These are phyloP conservation scores for Blepharisma stoltei DNA, from an alignment of 73 alveolate species.

Conservation along the genomic window DNA sequence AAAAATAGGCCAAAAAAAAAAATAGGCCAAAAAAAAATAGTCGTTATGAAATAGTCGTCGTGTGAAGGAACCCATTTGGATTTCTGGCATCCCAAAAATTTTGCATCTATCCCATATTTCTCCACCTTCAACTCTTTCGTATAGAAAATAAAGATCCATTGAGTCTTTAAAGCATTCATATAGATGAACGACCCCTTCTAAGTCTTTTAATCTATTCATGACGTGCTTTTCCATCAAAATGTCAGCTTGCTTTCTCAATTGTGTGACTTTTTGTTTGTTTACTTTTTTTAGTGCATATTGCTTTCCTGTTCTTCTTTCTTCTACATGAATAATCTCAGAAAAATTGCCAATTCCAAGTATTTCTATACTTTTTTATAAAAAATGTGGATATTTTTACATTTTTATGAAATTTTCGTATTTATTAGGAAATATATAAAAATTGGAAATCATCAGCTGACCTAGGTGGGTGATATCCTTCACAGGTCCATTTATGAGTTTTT, in stretches of 20 bases:
- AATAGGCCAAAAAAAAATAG: no score
- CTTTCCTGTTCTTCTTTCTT: slow-evolving; percentile 46
- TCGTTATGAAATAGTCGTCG: no score
- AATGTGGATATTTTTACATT: slow-evolving; percentile 38
- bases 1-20: no score
- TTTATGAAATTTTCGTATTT: slow-evolving; percentile 30
- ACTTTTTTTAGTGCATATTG: slow-evolving; percentile 44
- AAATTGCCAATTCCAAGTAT: slow-evolving; percentile 50
- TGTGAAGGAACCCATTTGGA: no score
- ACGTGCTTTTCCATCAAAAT: slow-evolving; percentile 62
- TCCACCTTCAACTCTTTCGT: slow-evolving; percentile 45
- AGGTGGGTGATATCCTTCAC: slow-evolving; percentile 34
- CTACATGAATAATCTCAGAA: slow-evolving; percentile 44
- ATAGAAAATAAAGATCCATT: slow-evolving; percentile 41
- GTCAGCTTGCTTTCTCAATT: slow-evolving; percentile 52
- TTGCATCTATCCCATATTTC: slow-evolving; percentile 51
- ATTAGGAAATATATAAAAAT: no score
- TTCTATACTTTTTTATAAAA: no score
- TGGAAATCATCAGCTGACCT: slow-evolving; percentile 35
- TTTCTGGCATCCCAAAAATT: slow-evolving; percentile 39
- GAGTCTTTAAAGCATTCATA: slow-evolving; percentile 51
- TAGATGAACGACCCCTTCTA: slow-evolving; percentile 35
- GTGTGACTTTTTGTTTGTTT: slow-evolving; percentile 38
- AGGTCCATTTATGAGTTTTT: slow-evolving; percentile 44
- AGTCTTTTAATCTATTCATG: slow-evolving; percentile 33